Evolutionary conservation across 768 basidiomycete species (phyloP), one percentile per base, ranked within the genome.

Genomic region (Mycena capillaripes): DNA sequence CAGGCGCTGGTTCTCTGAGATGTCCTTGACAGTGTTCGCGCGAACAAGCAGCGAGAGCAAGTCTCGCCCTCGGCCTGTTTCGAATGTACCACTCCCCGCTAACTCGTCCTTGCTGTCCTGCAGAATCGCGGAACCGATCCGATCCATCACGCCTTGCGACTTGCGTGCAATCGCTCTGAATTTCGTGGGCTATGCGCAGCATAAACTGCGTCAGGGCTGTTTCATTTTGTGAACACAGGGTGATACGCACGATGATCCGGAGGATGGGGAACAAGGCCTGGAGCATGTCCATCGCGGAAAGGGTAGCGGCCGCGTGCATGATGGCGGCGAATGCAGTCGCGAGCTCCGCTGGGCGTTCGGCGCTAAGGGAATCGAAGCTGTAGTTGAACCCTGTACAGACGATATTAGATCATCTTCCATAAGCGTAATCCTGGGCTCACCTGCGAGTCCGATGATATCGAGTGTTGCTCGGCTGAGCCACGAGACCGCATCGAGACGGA

Each of bases 371-470:
- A 30, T 79, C 69, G 64, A 80, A 76, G 9, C 66, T 59, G 53
- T 81, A 81, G 67, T 76, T 79, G 76, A 79, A 82, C 14, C 78
- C 79, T 81, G 19, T 4, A 14, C 25, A 40, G 25, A 46, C 12
- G 17, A 12, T 9, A n/a, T 23, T n/a, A 48, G 21, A 25, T 8
- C 46, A 29, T 88, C 81, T 11, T 86, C n/a, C 34, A 27, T 55
- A 34, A 2, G 7, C 27, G 4, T 7, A 1, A 40, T 29, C 10
- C 8, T 87, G 77, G 85, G 89, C 75, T 80, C 83, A 74, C 92
- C 90, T 83, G 84, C 91, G 44, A 92, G 83, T 10, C 93, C 93
- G 63, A 96, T 95, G 66, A 93, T 89, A 72, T 95, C 95, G 14
- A 95, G 83, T 4, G 93, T 94, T 55, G 89, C 88, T 66, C 88